Evolutionary conservation across 441 rosid genomes (phyloP), one percentile per base, ranked within the genome.

Genomic region (Oxalis stricta): DNA sequence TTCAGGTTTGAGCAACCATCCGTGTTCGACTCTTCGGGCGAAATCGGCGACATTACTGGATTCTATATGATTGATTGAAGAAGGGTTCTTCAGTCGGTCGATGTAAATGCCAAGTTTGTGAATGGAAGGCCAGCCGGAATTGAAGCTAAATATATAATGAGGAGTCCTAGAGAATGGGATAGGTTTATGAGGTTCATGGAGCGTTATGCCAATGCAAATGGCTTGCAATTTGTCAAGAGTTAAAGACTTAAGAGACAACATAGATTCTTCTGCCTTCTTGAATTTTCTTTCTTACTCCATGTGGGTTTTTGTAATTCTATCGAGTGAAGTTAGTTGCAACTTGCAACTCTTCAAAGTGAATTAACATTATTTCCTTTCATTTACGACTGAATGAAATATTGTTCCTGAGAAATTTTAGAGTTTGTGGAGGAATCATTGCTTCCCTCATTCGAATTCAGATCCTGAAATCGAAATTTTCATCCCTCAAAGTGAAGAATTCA

Each of bases 181-280:
- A 69, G 98, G 52, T 85, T 91, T 72, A 83, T 83, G 98, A 77
- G 96, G 62, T 91, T 91, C 71, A 83, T 91, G 96, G 94, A 91
- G 56, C 76, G 87, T 28, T 91, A 85, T 66, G 82, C 96, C 0
- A 68, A 79, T 52, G 87, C 66, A 33, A 83, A 85, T 17, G 94
- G 96, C 35, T 71, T 85, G 66, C 76, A 76, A 44, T 89, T 85
- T 50, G 52, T 89, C 63, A 85, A 91, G 50, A 82, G 70, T n/a
- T n/a, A n/a, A n/a, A n/a, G n/a, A n/a, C n/a, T n/a, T n/a, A 40
- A 76, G 76, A 78, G 72, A 75, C 71, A 37, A 44, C 58, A 47
- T 50, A 41, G 22, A 35, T 64, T 32, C 61, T 49, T 55, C 50
- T 30, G 18, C 28, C 28, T 19, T 12, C 41, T 33, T 44, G n/a